Conservation (phyloP, 2,329 filamentous ascomycete species). For the Aspergillus niger region DNA sequence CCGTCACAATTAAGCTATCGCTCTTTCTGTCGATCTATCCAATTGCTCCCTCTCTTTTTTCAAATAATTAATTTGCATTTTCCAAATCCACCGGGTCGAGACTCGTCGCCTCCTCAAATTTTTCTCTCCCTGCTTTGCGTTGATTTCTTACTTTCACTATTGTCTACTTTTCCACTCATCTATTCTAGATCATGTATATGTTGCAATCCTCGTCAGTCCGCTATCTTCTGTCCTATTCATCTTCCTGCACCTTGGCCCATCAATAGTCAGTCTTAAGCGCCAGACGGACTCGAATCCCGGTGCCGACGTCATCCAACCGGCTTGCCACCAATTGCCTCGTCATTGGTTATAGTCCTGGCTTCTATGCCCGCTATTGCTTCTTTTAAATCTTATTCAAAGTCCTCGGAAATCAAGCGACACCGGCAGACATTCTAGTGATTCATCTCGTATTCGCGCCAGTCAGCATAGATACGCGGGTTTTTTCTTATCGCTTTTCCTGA, state of each 20-base stretch:
- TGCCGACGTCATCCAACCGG: slow-evolving; percentile 11
- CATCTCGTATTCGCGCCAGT: not conserved
- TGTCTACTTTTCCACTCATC: slow-evolving; percentile 1
- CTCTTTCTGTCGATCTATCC: slow-evolving; percentile 1
- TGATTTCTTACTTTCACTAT: not conserved
- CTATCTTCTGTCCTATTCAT: not conserved
- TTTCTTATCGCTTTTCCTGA: not conserved
- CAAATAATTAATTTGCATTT: slow-evolving; percentile 1
- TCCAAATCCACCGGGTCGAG: not conserved
- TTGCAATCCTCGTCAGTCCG: slow-evolving; percentile 1
- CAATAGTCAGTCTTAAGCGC: not conserved
- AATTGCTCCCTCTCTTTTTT: slow-evolving; percentile 1
- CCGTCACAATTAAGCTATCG: not conserved
- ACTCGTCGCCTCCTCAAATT: slow-evolving; percentile 10
- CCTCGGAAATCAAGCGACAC: no score
- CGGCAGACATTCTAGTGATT: no score
- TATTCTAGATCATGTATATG: not conserved
- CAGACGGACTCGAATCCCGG: not conserved
- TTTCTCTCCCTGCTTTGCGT: slow-evolving; percentile 10
- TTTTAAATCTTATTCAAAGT: not conserved
- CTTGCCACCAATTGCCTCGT: slow-evolving; percentile 16
- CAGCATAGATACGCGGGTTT: not conserved
- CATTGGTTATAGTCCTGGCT: not conserved
- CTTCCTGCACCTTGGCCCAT: not conserved
- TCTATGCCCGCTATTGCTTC: not conserved